phyloP scores from a whole-genome alignment of 345 rosid genomes.

The Eucalyptus sideroxylon region DNA sequence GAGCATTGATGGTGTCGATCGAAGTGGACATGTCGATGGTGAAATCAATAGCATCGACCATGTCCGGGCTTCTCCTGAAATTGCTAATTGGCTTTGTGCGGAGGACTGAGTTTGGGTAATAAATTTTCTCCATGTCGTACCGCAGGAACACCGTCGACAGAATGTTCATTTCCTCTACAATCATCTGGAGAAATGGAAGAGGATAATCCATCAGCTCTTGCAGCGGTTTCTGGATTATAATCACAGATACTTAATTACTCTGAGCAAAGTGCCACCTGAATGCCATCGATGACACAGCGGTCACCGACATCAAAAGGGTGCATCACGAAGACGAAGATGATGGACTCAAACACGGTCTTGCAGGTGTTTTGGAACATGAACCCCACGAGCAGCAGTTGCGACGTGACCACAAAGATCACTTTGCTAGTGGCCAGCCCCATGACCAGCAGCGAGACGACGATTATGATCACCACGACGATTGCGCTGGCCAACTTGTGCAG shows the following conservation, averaged over 20 bases:
- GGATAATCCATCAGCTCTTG: neutral
- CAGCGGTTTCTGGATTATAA: neutral
- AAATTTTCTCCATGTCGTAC: conserved; percentile 73
- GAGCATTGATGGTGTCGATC: conserved; percentile 28
- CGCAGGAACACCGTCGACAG: conserved; percentile 60
- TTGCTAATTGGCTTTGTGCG: conserved; percentile 46
- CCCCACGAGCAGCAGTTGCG: conserved; percentile 57
- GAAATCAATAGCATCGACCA: conserved; percentile 36
- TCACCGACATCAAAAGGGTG: conserved; percentile 87
- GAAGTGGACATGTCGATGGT: conserved; percentile 33
- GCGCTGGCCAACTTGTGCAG: conserved; percentile 73
- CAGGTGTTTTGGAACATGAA: conserved; percentile 79
- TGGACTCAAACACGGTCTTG: conserved; percentile 71
- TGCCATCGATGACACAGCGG: conserved; percentile 63
- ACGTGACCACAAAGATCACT: conserved; percentile 40
- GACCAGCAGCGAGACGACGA: conserved; percentile 44
- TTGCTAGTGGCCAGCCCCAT: conserved; percentile 53
- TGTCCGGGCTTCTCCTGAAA: conserved; percentile 44
- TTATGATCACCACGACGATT: conserved; percentile 31
- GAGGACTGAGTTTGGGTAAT: conserved; percentile 61
- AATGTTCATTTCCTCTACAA: conserved; percentile 89
- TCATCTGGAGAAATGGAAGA: conserved; percentile 22
- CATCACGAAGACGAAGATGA: conserved; percentile 70
- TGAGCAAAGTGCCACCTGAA: conserved; percentile 32
- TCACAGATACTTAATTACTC: neutral